phyloP scores from a whole-genome alignment of 2,329 filamentous ascomycete genomes.

The Knufia petricola region DNA sequence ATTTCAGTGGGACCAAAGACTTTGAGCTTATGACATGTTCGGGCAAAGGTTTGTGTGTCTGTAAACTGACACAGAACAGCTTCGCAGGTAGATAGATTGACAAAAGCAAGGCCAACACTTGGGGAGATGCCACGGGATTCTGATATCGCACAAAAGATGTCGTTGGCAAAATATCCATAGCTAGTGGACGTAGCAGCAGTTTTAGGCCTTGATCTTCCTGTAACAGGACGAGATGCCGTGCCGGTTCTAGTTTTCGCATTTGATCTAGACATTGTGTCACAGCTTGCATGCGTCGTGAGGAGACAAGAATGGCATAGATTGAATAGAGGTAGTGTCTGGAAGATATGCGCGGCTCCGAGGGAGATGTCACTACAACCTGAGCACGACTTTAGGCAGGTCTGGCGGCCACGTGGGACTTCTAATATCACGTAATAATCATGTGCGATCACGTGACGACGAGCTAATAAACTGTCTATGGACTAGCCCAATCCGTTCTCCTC shows the following conservation, averaged over 20 bases:
- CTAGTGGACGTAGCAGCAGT: constrained; percentile 51
- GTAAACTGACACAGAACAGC: constrained; percentile 81
- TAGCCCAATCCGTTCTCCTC: too few species aligned
- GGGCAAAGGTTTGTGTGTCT: constrained; percentile 84
- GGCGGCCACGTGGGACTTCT: too few species aligned
- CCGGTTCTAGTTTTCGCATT: neutral
- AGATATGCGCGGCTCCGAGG: too few species aligned
- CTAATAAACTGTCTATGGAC: too few species aligned
- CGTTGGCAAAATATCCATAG: constrained; percentile 48
- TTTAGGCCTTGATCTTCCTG: constrained; percentile 31
- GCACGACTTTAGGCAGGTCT: too few species aligned
- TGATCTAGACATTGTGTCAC: neutral
- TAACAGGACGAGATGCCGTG: constrained; percentile 9
- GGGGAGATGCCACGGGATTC: constrained; percentile 82
- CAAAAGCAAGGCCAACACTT: constrained; percentile 73
- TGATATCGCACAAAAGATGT: constrained; percentile 77
- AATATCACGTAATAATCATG: too few species aligned
- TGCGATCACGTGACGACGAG: too few species aligned
- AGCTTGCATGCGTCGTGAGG: too few species aligned
- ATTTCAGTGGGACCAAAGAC: constrained; percentile 73
- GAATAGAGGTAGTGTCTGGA: neutral
- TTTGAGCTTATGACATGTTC: constrained; percentile 75
- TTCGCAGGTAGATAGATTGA: constrained; percentile 79
- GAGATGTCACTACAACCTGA: too few species aligned
- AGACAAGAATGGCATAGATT: neutral